Evolutionary conservation across 78 protist species (phyloP).

Genomic region (Dictyostelium intermedium): DNA sequence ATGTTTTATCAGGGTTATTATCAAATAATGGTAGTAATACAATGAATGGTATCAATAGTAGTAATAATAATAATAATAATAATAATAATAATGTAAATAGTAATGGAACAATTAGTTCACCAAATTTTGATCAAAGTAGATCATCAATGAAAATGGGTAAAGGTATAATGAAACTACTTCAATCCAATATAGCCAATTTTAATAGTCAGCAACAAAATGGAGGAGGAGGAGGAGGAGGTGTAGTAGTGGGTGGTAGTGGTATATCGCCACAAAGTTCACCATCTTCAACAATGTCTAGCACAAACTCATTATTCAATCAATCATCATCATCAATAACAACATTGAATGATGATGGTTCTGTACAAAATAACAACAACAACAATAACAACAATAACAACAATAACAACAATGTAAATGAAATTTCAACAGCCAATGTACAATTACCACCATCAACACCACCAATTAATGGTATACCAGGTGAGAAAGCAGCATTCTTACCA

Average conservation of each 20-base stretch:
- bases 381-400: background rate
- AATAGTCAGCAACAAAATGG: background rate
- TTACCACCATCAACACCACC: constrained; percentile 3
- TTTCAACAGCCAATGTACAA: background rate
- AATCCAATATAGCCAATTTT: background rate
- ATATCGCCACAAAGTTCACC: background rate
- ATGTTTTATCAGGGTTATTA: constrained; percentile 52
- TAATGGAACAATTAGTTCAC: background rate
- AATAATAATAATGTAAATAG: constrained; percentile 16
- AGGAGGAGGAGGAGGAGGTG: background rate
- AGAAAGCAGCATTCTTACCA: constrained; percentile 57
- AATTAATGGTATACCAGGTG: background rate
- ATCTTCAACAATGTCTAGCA: background rate
- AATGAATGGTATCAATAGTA: background rate
- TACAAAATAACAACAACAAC: constrained; percentile 7
- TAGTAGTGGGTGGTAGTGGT: background rate
- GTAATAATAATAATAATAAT: constrained; percentile 13
- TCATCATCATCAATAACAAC: background rate
- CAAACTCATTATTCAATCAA: constrained; percentile 11
- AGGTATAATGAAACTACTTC: constrained; percentile 56
- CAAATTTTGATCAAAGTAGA: background rate
- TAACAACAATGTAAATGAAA: constrained; percentile 5
- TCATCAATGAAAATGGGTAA: constrained; percentile 48
- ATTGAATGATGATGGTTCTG: background rate
- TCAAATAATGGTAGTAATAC: background rate